Percentiles rank a stretch among this genome's conserved stretches.
phyloP scores from a whole-genome alignment of 2,329 filamentous ascomycete species.

The Sarocladium oryzae region DNA sequence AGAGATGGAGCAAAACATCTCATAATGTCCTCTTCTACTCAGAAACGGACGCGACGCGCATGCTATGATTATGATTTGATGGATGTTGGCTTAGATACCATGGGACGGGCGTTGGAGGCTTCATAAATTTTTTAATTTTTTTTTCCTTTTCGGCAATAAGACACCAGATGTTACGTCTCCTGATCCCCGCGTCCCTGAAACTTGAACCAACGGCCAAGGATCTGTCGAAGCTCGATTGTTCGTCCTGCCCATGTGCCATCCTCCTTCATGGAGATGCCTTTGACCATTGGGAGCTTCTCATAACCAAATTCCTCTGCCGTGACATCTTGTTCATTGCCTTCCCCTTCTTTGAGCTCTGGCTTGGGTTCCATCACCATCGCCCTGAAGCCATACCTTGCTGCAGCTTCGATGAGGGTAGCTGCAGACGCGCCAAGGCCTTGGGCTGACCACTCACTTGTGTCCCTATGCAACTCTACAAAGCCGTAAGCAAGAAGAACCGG shows the following conservation, averaged over 20 bases:
- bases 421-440: constrained; percentile 62
- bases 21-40: constrained; percentile 9
- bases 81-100: constrained; percentile 28
- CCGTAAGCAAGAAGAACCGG: constrained; percentile 58
- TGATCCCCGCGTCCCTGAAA: constrained; percentile 7
- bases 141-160: too few species aligned
- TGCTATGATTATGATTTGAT: constrained; percentile 11
- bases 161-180: background rate
- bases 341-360: constrained; percentile 19
- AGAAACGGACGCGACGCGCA: background rate
- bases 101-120: constrained; percentile 30
- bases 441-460: constrained; percentile 67
- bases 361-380: constrained; percentile 43
- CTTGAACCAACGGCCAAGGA: constrained; percentile 61
- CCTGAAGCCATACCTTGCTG: constrained; percentile 35
- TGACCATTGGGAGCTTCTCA: constrained; percentile 56
- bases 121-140: constrained; percentile 10
- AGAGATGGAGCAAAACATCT: constrained; percentile 91
- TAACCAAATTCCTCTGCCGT: constrained; percentile 28
- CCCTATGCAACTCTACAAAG: constrained; percentile 57
- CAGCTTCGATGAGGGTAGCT: constrained; percentile 57
- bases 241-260: constrained; percentile 51
- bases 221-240: constrained; percentile 48
- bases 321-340: background rate
- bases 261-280: constrained; percentile 44